Evolutionary conservation across 1,284 basidiomycete genomes (phyloP).

Genomic region (Athelia psychrophila): DNA sequence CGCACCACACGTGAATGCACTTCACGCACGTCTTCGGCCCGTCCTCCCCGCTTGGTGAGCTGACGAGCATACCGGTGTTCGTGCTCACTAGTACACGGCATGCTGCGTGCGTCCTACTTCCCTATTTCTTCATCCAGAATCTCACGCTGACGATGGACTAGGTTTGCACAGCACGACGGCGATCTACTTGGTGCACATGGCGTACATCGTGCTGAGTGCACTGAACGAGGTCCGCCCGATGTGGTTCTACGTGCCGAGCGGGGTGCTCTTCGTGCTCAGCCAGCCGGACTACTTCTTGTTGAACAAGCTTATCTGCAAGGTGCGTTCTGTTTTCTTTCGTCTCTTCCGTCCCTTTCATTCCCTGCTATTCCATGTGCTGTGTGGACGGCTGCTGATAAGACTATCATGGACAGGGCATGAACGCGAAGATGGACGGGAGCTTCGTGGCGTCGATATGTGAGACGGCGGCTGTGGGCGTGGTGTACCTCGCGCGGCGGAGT

Average conservation of each 20-base stretch:
- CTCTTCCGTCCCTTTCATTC: no score
- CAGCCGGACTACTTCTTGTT: conserved; percentile 81
- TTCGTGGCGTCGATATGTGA: conserved; percentile 80
- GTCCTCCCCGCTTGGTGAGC: conserved; percentile 48
- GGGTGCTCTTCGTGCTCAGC: conserved; percentile 65
- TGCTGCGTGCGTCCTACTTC: conserved; percentile 55
- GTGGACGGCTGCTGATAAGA: conserved; percentile 6
- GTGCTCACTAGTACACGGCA: conserved; percentile 86
- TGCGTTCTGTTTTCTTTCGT: no score
- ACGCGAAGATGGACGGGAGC: conserved; percentile 71
- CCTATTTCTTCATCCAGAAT: not conserved
- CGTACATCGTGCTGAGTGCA: conserved; percentile 68
- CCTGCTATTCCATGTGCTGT: conserved; percentile 10
- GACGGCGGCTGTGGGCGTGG: conserved; percentile 62
- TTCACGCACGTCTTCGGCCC: conserved; percentile 62
- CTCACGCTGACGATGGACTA: conserved; percentile 3
- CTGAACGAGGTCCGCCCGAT: conserved; percentile 74
- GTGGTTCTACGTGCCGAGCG: conserved; percentile 65
- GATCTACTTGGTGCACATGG: conserved; percentile 68
- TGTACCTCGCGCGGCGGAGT: no score
- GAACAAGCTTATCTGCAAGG: conserved; percentile 72
- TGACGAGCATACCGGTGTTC: conserved; percentile 71
- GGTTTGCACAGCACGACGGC: conserved; percentile 54
- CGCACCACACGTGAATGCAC: conserved; percentile 70
- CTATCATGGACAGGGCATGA: conserved; percentile 42